phyloP scores from a whole-genome alignment of 345 rosid genomes.

The Eucalyptus erythrocorys region DNA sequence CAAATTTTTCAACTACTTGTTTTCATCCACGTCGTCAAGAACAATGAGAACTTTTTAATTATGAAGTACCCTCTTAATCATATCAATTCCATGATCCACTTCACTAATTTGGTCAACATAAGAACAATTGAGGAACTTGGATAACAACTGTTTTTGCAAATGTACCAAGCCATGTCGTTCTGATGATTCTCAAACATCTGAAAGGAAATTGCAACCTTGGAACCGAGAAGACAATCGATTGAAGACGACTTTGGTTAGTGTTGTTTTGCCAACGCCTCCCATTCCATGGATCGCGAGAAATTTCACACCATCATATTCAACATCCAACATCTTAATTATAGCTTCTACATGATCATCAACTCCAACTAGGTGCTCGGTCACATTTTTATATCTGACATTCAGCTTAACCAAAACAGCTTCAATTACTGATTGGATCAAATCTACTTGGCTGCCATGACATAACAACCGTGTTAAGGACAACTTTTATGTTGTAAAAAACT shows the following conservation, averaged over 20 bases:
- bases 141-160: background rate
- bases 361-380: background rate
- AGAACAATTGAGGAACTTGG: background rate
- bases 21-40: background rate
- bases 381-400: background rate
- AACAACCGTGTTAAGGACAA: background rate
- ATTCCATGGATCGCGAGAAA: background rate
- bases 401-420: background rate
- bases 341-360: background rate
- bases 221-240: background rate
- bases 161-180: background rate
- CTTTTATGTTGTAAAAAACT: background rate
- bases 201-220: background rate
- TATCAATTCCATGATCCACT: background rate
- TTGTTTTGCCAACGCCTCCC: background rate
- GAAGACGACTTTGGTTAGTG: background rate
- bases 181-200: background rate
- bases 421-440: background rate
- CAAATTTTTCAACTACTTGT: accelerated
- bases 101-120: background rate
- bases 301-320: background rate
- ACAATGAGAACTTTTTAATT: background rate
- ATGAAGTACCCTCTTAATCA: background rate
- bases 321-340: background rate
- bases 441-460: background rate